These are phyloP conservation scores for Daldinia decipiens DNA, from an alignment of 495 filamentous ascomycete genomes.

Conservation along the genomic window DNA sequence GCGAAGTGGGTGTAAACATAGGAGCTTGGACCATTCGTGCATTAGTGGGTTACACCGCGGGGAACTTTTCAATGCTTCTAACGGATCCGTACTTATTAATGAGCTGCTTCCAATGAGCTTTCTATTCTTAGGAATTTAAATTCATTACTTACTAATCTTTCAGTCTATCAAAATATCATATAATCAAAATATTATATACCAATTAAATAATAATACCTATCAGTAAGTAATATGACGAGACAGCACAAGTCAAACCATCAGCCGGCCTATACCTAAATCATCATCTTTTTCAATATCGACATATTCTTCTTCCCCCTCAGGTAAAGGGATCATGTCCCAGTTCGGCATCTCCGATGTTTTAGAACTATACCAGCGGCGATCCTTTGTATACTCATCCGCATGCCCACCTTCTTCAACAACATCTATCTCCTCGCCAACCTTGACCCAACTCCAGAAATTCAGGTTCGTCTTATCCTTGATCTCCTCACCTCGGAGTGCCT, in stretches of 20 bases:
- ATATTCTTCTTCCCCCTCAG: constrained; percentile 12
- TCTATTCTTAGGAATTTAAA: background rate
- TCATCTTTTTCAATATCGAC: constrained; percentile 9
- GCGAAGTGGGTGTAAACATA: constrained; percentile 39
- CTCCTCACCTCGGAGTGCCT: constrained; percentile 47
- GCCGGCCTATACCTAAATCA: constrained; percentile 26
- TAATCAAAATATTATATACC: too few species aligned
- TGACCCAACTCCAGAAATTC: constrained; percentile 44
- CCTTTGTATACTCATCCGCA: constrained; percentile 23
- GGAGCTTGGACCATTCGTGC: constrained; percentile 40
- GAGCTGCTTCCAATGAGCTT: too few species aligned
- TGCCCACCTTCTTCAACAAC: constrained; percentile 4
- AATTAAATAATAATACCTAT: background rate
- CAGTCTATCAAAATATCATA: too few species aligned
- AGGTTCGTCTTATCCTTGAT: constrained; percentile 33
- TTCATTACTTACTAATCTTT: too few species aligned
- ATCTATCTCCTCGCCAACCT: constrained; percentile 34
- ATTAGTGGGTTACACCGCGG: constrained; percentile 14
- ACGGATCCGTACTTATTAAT: too few species aligned
- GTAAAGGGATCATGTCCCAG: constrained; percentile 32
- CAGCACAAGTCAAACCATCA: background rate
- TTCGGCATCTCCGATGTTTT: background rate
- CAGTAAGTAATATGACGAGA: background rate
- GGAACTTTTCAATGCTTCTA: background rate
- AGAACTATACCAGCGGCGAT: constrained; percentile 17